phyloP scores from a whole-genome alignment of 352 stramenopile genomes.

The Pythium folliculosum region DNA sequence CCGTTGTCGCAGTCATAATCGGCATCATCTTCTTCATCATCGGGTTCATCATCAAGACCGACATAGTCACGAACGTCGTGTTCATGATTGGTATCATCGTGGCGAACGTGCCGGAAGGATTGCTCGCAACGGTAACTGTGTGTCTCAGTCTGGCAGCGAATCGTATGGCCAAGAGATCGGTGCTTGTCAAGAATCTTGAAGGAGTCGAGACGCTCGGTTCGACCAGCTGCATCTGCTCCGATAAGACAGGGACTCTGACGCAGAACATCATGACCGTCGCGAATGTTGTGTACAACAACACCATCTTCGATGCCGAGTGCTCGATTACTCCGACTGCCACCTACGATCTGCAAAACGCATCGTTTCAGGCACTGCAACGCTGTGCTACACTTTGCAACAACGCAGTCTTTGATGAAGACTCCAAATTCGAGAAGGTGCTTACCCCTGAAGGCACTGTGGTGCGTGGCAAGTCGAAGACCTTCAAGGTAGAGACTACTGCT shows the following conservation, averaged over 20 bases:
- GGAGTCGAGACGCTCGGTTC: conserved; percentile 83
- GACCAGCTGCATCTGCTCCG: conserved; percentile 88
- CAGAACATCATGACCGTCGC: conserved; percentile 90
- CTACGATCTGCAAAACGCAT: conserved; percentile 42
- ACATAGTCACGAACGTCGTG: conserved; percentile 53
- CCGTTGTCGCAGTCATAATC: conserved; percentile 40
- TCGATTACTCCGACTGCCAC: conserved; percentile 53
- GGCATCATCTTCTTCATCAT: conserved; percentile 55
- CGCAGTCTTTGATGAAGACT: conserved; percentile 77
- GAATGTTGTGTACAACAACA: conserved; percentile 73
- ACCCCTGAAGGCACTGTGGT: conserved; percentile 42
- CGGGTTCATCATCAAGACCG: conserved; percentile 48
- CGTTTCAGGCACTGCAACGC: conserved; percentile 55
- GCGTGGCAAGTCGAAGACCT: conserved; percentile 53
- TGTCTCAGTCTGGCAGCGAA: conserved; percentile 76
- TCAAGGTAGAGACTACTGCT: conserved; percentile 56
- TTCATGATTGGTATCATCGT: conserved; percentile 97
- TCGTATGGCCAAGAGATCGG: conserved; percentile 65
- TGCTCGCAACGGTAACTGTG: conserved; percentile 83
- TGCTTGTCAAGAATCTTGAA: conserved; percentile 87
- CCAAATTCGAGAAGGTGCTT: conserved; percentile 73
- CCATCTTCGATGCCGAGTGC: conserved; percentile 77
- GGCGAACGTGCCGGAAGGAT: conserved; percentile 80
- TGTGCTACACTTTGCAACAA: conserved; percentile 82
- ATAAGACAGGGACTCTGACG: conserved; percentile 91